phyloP scores from a whole-genome alignment of 148 eudicot genomes.

The Limonium bicolor region DNA sequence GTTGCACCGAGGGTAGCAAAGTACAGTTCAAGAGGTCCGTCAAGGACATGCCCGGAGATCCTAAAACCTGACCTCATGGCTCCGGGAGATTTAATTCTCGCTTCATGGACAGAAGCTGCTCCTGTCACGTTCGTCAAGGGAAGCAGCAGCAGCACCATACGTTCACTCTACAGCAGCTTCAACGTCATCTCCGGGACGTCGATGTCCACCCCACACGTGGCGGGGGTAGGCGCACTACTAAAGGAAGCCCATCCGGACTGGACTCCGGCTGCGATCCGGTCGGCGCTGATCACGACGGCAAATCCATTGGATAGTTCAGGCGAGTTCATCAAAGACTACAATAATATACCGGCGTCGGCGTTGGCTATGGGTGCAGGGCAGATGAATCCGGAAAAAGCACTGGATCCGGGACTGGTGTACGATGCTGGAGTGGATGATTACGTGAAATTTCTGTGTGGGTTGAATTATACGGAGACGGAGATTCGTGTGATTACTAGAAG shows the following conservation, averaged over 20 bases:
- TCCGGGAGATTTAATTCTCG: conserved; percentile 5
- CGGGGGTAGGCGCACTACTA: conserved; percentile 9
- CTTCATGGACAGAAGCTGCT: not conserved
- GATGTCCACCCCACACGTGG: conserved; percentile 15
- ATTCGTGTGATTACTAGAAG: conserved; percentile 6
- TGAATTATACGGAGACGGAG: conserved; percentile 7
- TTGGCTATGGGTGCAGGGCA: conserved; percentile 14
- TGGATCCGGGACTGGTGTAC: conserved; percentile 14
- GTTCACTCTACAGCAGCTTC: not conserved
- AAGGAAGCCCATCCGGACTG: conserved; percentile 12
- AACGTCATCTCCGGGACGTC: conserved; percentile 17
- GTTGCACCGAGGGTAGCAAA: conserved; percentile 2
- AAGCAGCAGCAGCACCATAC: conserved; percentile 7
- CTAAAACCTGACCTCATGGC: conserved; percentile 14
- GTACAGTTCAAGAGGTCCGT: conserved; percentile 11
- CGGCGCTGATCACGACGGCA: conserved; percentile 13
- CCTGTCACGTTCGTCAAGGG: not conserved
- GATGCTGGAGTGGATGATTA: conserved; percentile 5
- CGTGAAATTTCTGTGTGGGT: conserved; percentile 6
- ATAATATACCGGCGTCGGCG: not conserved
- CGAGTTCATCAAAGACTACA: conserved; percentile 2
- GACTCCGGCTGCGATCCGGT: conserved; percentile 12
- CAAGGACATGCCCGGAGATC: conserved; percentile 2
- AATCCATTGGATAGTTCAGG: not conserved
- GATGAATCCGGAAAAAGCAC: conserved; percentile 7